Conservation (phyloP, 345 rosid genomes). For the Salix dunnii region DNA sequence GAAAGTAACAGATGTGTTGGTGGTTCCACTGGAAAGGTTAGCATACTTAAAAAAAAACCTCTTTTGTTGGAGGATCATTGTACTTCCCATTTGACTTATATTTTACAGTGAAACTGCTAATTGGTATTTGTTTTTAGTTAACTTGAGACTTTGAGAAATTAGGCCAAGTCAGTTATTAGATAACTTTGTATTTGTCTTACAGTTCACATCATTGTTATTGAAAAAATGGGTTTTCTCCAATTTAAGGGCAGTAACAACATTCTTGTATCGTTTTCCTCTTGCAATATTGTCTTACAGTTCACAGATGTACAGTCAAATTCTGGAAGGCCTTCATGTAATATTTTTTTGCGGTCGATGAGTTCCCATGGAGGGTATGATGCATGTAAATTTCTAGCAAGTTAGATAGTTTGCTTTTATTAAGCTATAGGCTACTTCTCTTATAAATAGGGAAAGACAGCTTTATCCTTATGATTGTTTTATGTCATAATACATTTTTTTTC, state of each 20-base stretch:
- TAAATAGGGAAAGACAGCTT: background rate
- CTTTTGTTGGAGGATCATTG: background rate
- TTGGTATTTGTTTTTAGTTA: background rate
- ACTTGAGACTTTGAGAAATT: background rate
- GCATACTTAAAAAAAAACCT: conserved; percentile 1
- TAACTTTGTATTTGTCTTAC: background rate
- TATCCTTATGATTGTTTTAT: background rate
- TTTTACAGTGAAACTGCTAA: background rate
- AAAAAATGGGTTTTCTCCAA: background rate
- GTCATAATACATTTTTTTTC: background rate
- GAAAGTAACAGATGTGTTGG: conserved; percentile 14
- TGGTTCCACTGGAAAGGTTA: conserved; percentile 36
- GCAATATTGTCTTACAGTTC: conserved; percentile 19
- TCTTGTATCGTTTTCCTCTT: background rate
- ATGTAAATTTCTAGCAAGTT: conserved; percentile 1
- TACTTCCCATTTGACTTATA: background rate
- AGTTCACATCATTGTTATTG: background rate
- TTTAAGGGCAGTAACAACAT: background rate
- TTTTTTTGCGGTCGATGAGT: background rate
- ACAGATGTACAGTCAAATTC: conserved; percentile 12
- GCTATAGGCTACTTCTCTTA: conserved; percentile 1
- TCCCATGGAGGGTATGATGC: conserved; percentile 19
- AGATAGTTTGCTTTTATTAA: conserved; percentile 1
- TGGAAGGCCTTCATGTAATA: conserved; percentile 14
- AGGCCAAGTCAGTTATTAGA: background rate